A percentile compares a stretch with the other conserved stretches of the same genome.
These are phyloP conservation scores for Cordyceps militaris DNA, from an alignment of 2,329 filamentous ascomycete species.

Conservation along the genomic window DNA sequence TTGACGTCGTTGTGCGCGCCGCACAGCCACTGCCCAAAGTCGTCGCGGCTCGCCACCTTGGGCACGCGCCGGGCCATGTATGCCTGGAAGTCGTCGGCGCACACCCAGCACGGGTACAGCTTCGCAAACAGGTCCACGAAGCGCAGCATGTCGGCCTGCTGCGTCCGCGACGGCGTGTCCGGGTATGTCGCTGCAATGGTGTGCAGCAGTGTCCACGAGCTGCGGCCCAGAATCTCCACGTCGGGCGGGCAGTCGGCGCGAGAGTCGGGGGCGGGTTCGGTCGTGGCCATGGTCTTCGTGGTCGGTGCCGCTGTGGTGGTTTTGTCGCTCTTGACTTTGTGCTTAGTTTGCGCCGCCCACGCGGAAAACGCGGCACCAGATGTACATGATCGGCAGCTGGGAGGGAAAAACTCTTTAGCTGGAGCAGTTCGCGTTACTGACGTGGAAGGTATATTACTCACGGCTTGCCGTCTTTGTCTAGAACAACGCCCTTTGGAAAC, in stretches of 20 bases:
- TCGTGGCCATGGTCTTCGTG: background rate
- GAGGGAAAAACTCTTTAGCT: constrained; percentile 14
- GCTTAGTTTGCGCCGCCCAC: constrained; percentile 49
- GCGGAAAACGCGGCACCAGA: constrained; percentile 47
- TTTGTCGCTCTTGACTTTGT: constrained; percentile 24
- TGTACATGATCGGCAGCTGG: constrained; percentile 65
- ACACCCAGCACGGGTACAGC: constrained; percentile 92
- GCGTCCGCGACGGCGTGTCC: constrained; percentile 51
- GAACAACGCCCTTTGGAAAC: constrained; percentile 63
- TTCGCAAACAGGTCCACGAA: constrained; percentile 79
- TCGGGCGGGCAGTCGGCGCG: constrained; percentile 74
- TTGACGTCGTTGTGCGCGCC: constrained; percentile 85
- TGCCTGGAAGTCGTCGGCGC: constrained; percentile 80
- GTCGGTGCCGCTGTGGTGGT: constrained; percentile 10
- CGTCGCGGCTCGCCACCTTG: constrained; percentile 48
- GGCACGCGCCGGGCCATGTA: constrained; percentile 74
- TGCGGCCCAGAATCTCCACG: constrained; percentile 77
- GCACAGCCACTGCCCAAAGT: constrained; percentile 78
- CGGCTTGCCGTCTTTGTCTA: constrained; percentile 81
- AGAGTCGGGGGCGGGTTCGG: constrained; percentile 27
- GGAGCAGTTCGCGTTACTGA: background rate
- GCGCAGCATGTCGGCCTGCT: constrained; percentile 68
- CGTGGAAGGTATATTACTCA: constrained; percentile 40
- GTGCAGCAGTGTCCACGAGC: constrained; percentile 90
- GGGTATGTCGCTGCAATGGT: constrained; percentile 86